Conservation (phyloP, 805 yeast genomes). For the Starmerella bombi region DNA sequence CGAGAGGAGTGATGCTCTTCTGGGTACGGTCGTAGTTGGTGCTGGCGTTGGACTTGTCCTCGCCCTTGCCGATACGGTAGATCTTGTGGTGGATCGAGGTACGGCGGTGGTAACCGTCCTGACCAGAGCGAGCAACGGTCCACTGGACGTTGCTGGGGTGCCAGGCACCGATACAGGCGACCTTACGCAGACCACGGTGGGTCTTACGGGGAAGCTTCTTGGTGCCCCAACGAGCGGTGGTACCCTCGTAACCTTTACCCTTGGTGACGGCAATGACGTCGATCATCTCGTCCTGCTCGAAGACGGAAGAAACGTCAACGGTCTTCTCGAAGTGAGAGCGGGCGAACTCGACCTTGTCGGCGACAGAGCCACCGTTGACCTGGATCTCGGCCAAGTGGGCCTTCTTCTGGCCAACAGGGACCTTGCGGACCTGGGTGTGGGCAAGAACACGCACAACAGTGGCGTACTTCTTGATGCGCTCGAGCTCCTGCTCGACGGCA, state of each 20-base stretch:
- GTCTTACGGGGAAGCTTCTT: conserved; percentile 99
- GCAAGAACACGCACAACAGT: conserved; percentile 96
- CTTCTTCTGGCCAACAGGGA: conserved; percentile 98
- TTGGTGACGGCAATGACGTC: conserved; percentile 99
- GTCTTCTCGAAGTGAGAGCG: conserved; percentile 98
- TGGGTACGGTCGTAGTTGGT: conserved; percentile 98
- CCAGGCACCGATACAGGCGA: conserved; percentile 99
- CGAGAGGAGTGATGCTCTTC: conserved; percentile 99
- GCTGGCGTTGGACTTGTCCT: conserved; percentile 85
- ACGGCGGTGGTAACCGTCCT: conserved; percentile 99
- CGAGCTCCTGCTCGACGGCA: conserved; percentile 87
- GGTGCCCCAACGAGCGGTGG: conserved; percentile 99
- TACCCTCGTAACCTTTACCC: conserved; percentile 99
- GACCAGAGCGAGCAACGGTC: conserved; percentile 99
- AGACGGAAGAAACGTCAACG: conserved; percentile 85
- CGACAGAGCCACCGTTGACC: conserved; percentile 96
- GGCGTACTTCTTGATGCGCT: conserved; percentile 97
- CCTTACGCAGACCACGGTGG: conserved; percentile 99
- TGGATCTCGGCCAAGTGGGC: conserved; percentile 99
- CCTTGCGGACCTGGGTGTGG: conserved; percentile 99
- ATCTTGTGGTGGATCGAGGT: conserved; percentile 99
- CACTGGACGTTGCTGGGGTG: conserved; percentile 99
- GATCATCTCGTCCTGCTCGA: conserved; percentile 97
- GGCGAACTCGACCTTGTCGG: conserved; percentile 98
- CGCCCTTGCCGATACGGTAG: conserved; percentile 97